Evolutionary conservation across 2,329 filamentous ascomycete species (phyloP).

Genomic region (Aspergillus glaucus): DNA sequence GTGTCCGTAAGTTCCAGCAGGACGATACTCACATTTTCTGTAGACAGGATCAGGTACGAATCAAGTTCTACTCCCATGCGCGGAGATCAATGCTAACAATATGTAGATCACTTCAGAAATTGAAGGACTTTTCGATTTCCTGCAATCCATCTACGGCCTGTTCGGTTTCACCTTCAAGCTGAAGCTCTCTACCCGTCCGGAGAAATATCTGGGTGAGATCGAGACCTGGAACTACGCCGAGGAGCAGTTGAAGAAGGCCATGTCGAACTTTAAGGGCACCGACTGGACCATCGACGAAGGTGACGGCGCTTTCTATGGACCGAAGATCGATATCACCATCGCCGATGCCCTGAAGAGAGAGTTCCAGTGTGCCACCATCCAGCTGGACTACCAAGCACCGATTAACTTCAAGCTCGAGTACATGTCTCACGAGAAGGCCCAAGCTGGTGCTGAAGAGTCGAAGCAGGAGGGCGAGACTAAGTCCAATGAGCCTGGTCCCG

Average conservation of each 20-base stretch:
- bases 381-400: conserved; percentile 82
- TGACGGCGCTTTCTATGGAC: conserved; percentile 96
- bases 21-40: conserved; percentile 98
- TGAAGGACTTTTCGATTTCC: conserved; percentile 77
- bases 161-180: conserved; percentile 89
- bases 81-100: conserved; percentile 6
- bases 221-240: conserved; percentile 89
- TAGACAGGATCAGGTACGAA: conserved; percentile 61
- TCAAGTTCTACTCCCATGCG: neutral
- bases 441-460: conserved; percentile 45
- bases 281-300: conserved; percentile 89
- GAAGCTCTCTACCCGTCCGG: conserved; percentile 83
- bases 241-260: conserved; percentile 66
- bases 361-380: conserved; percentile 87
- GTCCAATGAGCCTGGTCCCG: conserved; percentile 28
- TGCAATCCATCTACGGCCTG: conserved; percentile 70
- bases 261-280: conserved; percentile 69
- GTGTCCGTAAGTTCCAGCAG: conserved; percentile 90
- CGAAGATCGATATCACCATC: conserved; percentile 97
- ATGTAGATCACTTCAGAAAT: conserved; percentile 63
- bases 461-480: conserved; percentile 39
- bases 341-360: conserved; percentile 78
- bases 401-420: conserved; percentile 84
- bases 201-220: conserved; percentile 81
- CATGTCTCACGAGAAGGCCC: conserved; percentile 60